Evolutionary conservation across 106 monocot genomes (phyloP).

Genomic region (Allium sativum): DNA sequence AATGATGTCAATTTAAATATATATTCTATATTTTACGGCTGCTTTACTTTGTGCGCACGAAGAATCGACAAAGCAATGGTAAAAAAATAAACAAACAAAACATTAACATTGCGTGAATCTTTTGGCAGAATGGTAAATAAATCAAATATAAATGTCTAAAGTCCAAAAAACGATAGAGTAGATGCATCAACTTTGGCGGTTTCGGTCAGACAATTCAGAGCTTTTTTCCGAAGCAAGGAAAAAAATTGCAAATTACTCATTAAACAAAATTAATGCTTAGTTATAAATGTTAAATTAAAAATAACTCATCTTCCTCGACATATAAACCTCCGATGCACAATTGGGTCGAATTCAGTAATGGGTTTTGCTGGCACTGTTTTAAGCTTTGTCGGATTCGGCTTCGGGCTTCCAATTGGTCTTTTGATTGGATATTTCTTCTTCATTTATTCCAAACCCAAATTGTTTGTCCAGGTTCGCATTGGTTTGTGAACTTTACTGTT

Average conservation of each 20-base stretch:
- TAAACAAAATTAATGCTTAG: too few species aligned
- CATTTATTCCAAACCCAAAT: constrained; percentile 25
- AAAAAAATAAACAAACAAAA: too few species aligned
- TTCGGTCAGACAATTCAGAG: neutral
- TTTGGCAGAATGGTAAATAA: constrained; percentile 1
- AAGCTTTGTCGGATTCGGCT: constrained; percentile 42
- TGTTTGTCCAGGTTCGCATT: constrained; percentile 3
- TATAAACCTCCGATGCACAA: constrained; percentile 7
- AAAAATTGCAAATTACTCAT: too few species aligned
- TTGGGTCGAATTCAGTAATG: constrained; percentile 22
- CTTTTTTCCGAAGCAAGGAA: too few species aligned
- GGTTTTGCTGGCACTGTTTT: constrained; percentile 38
- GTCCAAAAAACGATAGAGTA: neutral
- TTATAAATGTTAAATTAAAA: too few species aligned
- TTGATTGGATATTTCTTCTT: constrained; percentile 47
- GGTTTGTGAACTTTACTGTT: neutral
- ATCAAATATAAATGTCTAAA: neutral
- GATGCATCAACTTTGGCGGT: neutral
- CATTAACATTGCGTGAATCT: too few species aligned
- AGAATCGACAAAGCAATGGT: too few species aligned
- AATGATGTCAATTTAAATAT: too few species aligned
- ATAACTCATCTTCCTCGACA: too few species aligned
- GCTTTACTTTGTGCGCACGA: too few species aligned
- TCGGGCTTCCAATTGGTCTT: constrained; percentile 47
- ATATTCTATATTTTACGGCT: too few species aligned